These are phyloP conservation scores for Volvox africanus DNA, from an alignment of 139 green algal genomes.

Conservation along the genomic window DNA sequence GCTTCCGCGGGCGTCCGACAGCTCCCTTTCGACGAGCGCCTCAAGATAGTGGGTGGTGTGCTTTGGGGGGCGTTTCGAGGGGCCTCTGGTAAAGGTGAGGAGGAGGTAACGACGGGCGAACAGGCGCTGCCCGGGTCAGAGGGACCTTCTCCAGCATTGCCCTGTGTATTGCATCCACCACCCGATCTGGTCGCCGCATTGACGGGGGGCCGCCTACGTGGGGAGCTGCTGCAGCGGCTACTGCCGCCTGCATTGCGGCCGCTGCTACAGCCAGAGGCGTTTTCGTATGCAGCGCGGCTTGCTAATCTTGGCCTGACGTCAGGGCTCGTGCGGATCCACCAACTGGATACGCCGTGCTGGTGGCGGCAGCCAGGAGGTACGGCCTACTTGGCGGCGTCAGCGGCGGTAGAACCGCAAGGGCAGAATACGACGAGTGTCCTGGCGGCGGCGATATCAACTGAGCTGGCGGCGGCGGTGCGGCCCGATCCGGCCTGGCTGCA, in stretches of 20 bases:
- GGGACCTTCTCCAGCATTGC: not conserved
- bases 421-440: not conserved
- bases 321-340: not conserved
- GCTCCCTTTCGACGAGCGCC: not conserved
- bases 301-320: not conserved
- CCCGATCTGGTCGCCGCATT: not conserved
- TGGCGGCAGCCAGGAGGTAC: constrained; percentile 10
- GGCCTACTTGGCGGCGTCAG: not conserved
- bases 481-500: not conserved
- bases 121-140: not conserved
- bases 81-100: not conserved
- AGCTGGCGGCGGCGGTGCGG: not conserved
- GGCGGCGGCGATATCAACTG: not conserved
- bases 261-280: constrained; percentile 11
- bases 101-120: not conserved
- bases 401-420: not conserved
- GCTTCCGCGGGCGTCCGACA: not conserved
- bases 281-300: constrained; percentile 7
- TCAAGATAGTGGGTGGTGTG: not conserved
- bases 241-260: constrained; percentile 31
- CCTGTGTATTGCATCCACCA: not conserved
- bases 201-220: not conserved
- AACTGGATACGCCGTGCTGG: constrained; percentile 16
- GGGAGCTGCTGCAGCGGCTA: constrained; percentile 19
- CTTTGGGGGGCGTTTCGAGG: not conserved